phyloP scores from a whole-genome alignment of 2,329 filamentous ascomycete genomes.

The Claviceps sp. region DNA sequence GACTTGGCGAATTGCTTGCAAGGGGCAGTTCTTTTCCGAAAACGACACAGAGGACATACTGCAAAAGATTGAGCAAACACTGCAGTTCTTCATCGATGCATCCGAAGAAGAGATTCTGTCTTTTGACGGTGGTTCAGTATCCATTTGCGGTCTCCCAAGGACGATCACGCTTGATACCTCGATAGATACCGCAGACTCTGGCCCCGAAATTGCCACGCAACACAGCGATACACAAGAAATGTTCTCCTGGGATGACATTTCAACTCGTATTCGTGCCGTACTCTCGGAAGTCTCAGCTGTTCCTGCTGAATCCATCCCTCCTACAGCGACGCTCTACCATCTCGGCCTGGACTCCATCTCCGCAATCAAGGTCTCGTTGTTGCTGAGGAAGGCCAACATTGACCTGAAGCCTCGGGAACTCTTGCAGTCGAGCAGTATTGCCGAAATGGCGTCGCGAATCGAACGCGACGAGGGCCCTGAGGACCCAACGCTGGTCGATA shows the following conservation, averaged over 20 bases:
- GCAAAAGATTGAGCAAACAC: conserved; percentile 41
- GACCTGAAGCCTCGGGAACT: conserved; percentile 57
- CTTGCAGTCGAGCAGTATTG: conserved; percentile 50
- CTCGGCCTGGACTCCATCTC: conserved; percentile 86
- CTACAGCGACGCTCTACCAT: conserved; percentile 59
- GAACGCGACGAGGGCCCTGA: neutral
- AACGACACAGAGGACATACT: conserved; percentile 38
- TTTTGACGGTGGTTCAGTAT: conserved; percentile 38
- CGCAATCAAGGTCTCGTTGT: conserved; percentile 66
- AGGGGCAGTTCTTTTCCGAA: conserved; percentile 37
- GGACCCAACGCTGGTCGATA: neutral
- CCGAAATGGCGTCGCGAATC: conserved; percentile 40
- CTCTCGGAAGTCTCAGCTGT: conserved; percentile 48
- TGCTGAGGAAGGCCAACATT: conserved; percentile 52
- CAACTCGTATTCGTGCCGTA: conserved; percentile 29
- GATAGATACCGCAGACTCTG: neutral
- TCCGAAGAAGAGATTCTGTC: conserved; percentile 38
- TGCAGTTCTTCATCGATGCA: conserved; percentile 40
- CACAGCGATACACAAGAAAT: neutral
- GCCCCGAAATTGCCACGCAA: neutral
- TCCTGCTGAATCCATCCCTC: conserved; percentile 41
- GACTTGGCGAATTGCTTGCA: conserved; percentile 60
- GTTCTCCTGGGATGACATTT: conserved; percentile 21
- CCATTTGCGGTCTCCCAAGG: conserved; percentile 49
- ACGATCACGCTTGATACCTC: neutral